Evolutionary conservation across 257 asterid species (phyloP).

Genomic region (Capsicum rhomboideum): DNA sequence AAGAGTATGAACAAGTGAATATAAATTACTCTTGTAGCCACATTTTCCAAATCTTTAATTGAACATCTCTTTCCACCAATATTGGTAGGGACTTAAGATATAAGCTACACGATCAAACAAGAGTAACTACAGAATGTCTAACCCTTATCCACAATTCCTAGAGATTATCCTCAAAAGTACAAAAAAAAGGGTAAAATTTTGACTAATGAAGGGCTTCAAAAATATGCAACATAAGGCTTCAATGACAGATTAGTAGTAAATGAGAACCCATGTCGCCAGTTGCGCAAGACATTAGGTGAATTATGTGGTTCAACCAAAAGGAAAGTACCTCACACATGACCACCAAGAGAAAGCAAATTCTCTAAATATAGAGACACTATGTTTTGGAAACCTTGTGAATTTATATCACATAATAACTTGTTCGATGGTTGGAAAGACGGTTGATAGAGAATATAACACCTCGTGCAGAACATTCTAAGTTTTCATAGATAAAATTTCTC

Average conservation of each 20-base stretch:
- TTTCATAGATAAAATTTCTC: neutral
- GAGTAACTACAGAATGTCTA: slow-evolving; percentile 51
- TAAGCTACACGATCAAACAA: slow-evolving; percentile 81
- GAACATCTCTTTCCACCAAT: slow-evolving; percentile 77
- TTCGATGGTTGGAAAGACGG: neutral
- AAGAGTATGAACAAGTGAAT: slow-evolving; percentile 72
- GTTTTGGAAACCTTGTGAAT: too few relatives aligned
- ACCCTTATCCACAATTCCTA: slow-evolving; percentile 22
- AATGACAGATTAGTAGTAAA: neutral
- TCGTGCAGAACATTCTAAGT: neutral
- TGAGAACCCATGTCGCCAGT: neutral
- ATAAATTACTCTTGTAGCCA: slow-evolving; percentile 84
- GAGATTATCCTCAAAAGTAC: slow-evolving; percentile 7
- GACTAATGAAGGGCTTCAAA: neutral
- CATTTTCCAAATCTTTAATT: slow-evolving; percentile 74
- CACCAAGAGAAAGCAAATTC: neutral
- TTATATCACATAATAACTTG: neutral
- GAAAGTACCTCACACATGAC: neutral
- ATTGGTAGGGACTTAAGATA: slow-evolving; percentile 51
- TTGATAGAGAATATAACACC: neutral
- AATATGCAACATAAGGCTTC: neutral
- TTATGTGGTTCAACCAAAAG: neutral
- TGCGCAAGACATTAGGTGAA: neutral
- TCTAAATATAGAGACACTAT: neutral
- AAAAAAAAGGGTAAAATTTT: neutral